A percentile compares a stretch with the other conserved stretches of the same genome.
Conservation (phyloP, 495 filamentous ascomycete genomes). For the Xylaria castorea region DNA sequence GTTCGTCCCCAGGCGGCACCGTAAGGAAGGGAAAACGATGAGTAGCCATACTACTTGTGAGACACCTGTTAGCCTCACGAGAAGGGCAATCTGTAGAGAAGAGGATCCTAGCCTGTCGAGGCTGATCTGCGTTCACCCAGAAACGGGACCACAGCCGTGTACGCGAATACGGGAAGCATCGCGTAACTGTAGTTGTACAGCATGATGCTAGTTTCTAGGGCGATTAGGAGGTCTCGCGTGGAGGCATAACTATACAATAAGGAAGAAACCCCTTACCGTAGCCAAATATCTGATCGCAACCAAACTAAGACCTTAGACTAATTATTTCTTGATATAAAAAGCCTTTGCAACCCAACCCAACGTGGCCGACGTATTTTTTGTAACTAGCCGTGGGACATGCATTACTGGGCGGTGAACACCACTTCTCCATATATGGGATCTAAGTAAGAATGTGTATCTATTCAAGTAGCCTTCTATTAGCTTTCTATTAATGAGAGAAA, state of each 20-base stretch:
- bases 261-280: background rate
- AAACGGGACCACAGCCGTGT: constrained; percentile 68
- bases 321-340: background rate
- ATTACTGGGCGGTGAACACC: background rate
- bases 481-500: background rate
- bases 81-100: background rate
- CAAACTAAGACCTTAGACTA: background rate
- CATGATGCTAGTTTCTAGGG: constrained; percentile 65
- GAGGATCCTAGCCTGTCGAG: background rate
- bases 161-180: constrained; percentile 67
- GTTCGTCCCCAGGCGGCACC: background rate
- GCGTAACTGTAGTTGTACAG: constrained; percentile 65
- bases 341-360: background rate
- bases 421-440: background rate
- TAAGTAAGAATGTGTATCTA: background rate
- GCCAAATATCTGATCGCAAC: background rate
- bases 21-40: background rate
- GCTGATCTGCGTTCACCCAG: constrained; percentile 57
- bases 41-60: background rate
- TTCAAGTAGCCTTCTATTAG: background rate
- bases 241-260: too few species aligned
- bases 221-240: constrained; percentile 51
- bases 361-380: background rate
- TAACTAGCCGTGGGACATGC: background rate
- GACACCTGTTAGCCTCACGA: background rate